Evolutionary conservation across 192 early-diverging fungal genomes (phyloP).

Genomic region (Coemansia sp.): DNA sequence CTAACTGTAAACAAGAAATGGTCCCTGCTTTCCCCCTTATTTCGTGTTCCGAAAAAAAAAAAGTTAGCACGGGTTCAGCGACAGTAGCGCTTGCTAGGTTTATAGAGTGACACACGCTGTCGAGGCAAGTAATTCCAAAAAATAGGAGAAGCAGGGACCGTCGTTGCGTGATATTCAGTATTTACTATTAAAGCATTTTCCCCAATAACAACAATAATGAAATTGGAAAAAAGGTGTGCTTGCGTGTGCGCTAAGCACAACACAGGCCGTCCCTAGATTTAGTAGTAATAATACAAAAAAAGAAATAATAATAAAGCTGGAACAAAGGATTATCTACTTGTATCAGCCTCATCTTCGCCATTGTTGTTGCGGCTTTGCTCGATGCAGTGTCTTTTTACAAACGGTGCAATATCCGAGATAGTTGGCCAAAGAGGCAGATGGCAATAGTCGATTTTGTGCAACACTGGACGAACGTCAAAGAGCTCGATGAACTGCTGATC

Average conservation of each 20-base stretch:
- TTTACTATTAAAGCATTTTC: not conserved
- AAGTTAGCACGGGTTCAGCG: not conserved
- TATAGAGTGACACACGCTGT: not conserved
- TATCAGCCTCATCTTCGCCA: not conserved
- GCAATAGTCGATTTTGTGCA: constrained; percentile 62
- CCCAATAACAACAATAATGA: not conserved
- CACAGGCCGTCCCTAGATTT: not conserved
- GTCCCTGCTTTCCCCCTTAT: not conserved
- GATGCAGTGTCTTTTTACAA: constrained; percentile 8
- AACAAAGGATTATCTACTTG: not conserved
- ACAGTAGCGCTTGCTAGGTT: not conserved
- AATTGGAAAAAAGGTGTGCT: not conserved
- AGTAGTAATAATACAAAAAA: not conserved
- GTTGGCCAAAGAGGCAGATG: constrained; percentile 73
- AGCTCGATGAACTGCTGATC: constrained; percentile 88
- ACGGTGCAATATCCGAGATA: constrained; percentile 22
- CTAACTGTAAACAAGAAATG: not conserved
- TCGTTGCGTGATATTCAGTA: not conserved
- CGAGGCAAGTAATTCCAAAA: not conserved
- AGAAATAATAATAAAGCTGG: not conserved
- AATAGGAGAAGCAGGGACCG: not conserved
- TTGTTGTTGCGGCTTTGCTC: not conserved
- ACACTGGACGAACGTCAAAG: constrained; percentile 71
- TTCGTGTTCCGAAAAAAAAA: not conserved
- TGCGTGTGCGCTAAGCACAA: not conserved